Conservation (phyloP, 805 yeast species). For the Saturnispora gosingensis region DNA sequence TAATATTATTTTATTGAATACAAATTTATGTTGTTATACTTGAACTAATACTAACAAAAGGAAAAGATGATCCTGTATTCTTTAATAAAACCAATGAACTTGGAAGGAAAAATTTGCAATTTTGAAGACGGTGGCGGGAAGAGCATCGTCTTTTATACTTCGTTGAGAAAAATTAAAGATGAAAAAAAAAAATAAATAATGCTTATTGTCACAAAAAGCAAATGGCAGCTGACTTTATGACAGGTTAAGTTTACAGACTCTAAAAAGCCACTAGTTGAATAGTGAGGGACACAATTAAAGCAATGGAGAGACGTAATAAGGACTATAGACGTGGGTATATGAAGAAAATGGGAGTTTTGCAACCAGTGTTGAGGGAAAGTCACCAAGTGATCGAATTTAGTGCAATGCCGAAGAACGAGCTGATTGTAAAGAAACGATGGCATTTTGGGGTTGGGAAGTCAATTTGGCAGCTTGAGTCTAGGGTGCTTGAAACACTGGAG, state of each 20-base stretch:
- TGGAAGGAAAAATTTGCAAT: conserved; percentile 5
- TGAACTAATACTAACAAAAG: neutral
- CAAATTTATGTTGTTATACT: neutral
- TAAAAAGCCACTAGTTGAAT: neutral
- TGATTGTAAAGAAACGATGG: neutral
- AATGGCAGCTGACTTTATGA: neutral
- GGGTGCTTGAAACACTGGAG: conserved; percentile 17
- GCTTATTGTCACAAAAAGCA: neutral
- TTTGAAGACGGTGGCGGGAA: neutral
- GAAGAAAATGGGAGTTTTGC: neutral
- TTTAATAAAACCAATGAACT: neutral
- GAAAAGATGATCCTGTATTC: neutral
- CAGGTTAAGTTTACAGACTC: neutral
- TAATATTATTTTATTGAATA: neutral
- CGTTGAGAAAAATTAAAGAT: neutral
- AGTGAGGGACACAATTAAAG: neutral
- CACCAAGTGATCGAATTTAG: neutral
- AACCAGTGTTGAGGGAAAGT: neutral
- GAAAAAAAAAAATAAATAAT: conserved; percentile 12
- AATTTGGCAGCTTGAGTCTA: neutral
- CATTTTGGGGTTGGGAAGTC: neutral
- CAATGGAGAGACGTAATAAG: neutral
- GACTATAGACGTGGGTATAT: neutral
- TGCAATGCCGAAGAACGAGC: neutral
- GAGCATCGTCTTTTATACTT: neutral